Percentiles rank a stretch among this genome's conserved stretches.
Conservation (phyloP, 345 rosid species). For the Pseudoturritis turrita region DNA sequence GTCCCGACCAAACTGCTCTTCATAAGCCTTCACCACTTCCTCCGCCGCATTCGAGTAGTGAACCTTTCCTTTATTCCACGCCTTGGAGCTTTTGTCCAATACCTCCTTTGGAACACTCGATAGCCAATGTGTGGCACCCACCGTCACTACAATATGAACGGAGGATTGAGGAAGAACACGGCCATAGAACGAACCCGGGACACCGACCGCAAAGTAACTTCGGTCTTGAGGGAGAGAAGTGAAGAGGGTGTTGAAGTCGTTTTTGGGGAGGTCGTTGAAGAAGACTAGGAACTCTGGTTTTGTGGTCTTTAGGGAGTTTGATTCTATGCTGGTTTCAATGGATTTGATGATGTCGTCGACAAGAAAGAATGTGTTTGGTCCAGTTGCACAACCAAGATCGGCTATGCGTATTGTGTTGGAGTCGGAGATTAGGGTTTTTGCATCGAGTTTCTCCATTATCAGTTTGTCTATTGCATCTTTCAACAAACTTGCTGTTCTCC, state of each 20-base stretch:
- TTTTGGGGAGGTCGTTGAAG: slow-evolving; percentile 43
- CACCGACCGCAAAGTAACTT: slow-evolving; percentile 37
- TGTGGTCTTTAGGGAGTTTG: slow-evolving; percentile 6
- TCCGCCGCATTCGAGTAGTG: slow-evolving; percentile 28
- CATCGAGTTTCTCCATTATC: slow-evolving; percentile 43
- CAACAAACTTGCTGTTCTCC: slow-evolving; percentile 27
- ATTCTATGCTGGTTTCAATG: slow-evolving; percentile 25
- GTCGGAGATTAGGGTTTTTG: slow-evolving; percentile 26
- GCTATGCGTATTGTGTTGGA: slow-evolving; percentile 42
- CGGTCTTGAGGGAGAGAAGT: slow-evolving; percentile 33
- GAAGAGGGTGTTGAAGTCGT: slow-evolving; percentile 61
- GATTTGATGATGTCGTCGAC: slow-evolving; percentile 40
- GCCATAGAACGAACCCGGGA: slow-evolving; percentile 43
- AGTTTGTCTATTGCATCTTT: slow-evolving; percentile 40
- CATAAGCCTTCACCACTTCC: slow-evolving; percentile 38
- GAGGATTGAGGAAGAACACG: slow-evolving; percentile 34
- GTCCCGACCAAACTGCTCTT: slow-evolving; percentile 36
- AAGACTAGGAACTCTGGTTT: slow-evolving; percentile 46
- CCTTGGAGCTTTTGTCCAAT: slow-evolving; percentile 33
- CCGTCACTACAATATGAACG: slow-evolving; percentile 32
- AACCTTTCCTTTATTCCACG: slow-evolving; percentile 45
- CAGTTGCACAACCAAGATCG: slow-evolving; percentile 70
- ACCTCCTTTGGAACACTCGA: slow-evolving; percentile 39
- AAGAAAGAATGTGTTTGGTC: slow-evolving; percentile 52
- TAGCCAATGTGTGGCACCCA: slow-evolving; percentile 45